Evolutionary conservation across 176 grass and related monocot species (phyloP).

Genomic region (Saccharum spontaneum): DNA sequence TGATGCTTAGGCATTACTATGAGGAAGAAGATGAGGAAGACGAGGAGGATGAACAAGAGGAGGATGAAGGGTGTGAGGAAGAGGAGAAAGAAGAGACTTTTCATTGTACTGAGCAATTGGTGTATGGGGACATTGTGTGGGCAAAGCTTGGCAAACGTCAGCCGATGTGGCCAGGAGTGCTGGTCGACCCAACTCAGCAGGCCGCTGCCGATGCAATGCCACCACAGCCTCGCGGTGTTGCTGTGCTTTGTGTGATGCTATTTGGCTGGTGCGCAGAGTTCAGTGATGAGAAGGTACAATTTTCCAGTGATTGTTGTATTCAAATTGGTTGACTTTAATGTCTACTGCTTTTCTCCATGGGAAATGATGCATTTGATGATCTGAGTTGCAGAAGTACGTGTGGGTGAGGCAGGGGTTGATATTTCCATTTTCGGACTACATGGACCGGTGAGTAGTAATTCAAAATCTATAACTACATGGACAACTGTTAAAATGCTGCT

Average conservation of each 20-base stretch:
- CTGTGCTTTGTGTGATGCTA: slow-evolving; percentile 78
- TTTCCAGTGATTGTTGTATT: slow-evolving; percentile 4
- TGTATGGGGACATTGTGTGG: slow-evolving; percentile 85
- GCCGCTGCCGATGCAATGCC: slow-evolving; percentile 48
- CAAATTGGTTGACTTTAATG: neutral
- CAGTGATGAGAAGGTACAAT: slow-evolving; percentile 59
- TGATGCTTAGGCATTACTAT: slow-evolving; percentile 27
- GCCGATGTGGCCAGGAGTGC: slow-evolving; percentile 71
- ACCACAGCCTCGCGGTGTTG: slow-evolving; percentile 39
- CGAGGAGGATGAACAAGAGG: slow-evolving; percentile 22
- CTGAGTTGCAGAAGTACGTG: slow-evolving; percentile 66
- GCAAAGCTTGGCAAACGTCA: slow-evolving; percentile 78
- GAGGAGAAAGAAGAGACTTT: slow-evolving; percentile 27
- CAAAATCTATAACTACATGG: slow-evolving; percentile 4
- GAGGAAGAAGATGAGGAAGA: slow-evolving; percentile 19
- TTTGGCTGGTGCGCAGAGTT: slow-evolving; percentile 72
- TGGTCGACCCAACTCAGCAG: slow-evolving; percentile 74
- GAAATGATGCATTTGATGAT: slow-evolving; percentile 27
- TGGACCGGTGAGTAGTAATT: slow-evolving; percentile 71
- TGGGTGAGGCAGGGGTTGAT: slow-evolving; percentile 79
- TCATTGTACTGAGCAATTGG: slow-evolving; percentile 42
- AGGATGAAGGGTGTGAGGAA: slow-evolving; percentile 24
- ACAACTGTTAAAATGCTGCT: slow-evolving; percentile 14
- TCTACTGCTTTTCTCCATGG: neutral
- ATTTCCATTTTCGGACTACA: slow-evolving; percentile 88